These are phyloP conservation scores for Hortiboletus campestris DNA, from an alignment of 768 basidiomycete species.

Conservation along the genomic window DNA sequence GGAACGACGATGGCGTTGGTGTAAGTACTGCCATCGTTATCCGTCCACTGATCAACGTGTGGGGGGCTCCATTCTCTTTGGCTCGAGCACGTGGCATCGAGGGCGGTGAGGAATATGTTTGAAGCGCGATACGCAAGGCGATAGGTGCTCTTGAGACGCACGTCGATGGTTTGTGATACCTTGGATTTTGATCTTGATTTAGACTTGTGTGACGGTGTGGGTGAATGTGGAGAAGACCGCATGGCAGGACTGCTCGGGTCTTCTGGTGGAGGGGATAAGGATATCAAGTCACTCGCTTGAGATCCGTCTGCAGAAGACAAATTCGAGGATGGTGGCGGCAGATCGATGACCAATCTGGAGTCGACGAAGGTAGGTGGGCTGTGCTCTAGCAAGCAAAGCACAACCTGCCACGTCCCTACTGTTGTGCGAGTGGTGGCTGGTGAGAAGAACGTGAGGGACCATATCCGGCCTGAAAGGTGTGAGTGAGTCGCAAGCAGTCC, in stretches of 20 bases:
- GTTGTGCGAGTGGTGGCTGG: background rate
- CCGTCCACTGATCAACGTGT: constrained; percentile 10
- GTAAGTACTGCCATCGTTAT: background rate
- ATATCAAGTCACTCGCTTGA: constrained; percentile 6
- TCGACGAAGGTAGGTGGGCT: constrained; percentile 61
- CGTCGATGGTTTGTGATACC: constrained; percentile 4
- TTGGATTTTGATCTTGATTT: constrained; percentile 10
- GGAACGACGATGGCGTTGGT: constrained; percentile 37
- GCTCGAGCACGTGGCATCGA: constrained; percentile 1
- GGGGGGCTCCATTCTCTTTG: constrained; percentile 12
- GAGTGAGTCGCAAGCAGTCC: background rate
- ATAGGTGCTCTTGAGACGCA: constrained; percentile 32
- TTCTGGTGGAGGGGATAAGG: constrained; percentile 1
- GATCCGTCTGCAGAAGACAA: background rate
- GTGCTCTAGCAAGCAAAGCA: constrained; percentile 50
- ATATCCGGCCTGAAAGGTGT: constrained; percentile 23
- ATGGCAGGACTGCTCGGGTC: background rate
- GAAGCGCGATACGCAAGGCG: constrained; percentile 28
- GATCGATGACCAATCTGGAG: constrained; percentile 46
- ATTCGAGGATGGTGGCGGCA: constrained; percentile 23
- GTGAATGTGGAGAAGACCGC: background rate
- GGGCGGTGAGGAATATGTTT: background rate
- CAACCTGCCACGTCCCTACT: constrained; percentile 39
- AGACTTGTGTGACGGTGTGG: background rate
- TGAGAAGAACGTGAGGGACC: constrained; percentile 26